These are phyloP conservation scores for Daldinia sp. DNA, from an alignment of 2,329 filamentous ascomycete genomes.

Conservation along the genomic window DNA sequence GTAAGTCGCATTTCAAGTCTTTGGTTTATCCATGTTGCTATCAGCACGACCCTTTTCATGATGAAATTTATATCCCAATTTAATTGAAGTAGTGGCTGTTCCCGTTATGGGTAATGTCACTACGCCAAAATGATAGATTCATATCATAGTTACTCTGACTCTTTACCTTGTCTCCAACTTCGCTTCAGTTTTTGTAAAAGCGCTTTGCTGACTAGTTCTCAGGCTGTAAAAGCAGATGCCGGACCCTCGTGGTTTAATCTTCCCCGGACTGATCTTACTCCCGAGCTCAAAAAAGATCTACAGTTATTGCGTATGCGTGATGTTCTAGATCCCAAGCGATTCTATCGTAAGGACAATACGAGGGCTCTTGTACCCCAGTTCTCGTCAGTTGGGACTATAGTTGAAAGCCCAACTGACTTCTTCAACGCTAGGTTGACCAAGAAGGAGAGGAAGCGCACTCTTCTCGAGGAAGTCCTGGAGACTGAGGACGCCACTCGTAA, in stretches of 20 bases:
- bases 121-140: conserved; percentile 70
- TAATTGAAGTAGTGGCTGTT: conserved; percentile 79
- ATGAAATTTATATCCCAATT: conserved; percentile 80
- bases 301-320: conserved; percentile 91
- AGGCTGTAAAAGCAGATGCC: conserved; percentile 66
- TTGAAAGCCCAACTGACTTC: conserved; percentile 90
- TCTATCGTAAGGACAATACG: conserved; percentile 87
- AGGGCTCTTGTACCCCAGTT: conserved; percentile 81
- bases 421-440: conserved; percentile 84
- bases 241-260: conserved; percentile 90
- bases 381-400: conserved; percentile 88
- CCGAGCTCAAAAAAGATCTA: conserved; percentile 88
- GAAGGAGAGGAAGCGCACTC: conserved; percentile 87
- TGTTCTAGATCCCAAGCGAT: conserved; percentile 85
- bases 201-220: conserved; percentile 31
- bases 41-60: conserved; percentile 63
- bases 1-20: conserved; percentile 41
- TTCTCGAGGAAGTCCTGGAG: conserved; percentile 86
- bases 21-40: background rate
- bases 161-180: conserved; percentile 42
- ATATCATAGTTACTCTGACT: conserved; percentile 82
- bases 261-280: conserved; percentile 84
- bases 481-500: conserved; percentile 73
- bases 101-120: conserved; percentile 85
- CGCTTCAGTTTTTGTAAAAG: conserved; percentile 17